Evolutionary conservation across 768 basidiomycete species (phyloP).

Genomic region (Termitomyces bulborhizus): DNA sequence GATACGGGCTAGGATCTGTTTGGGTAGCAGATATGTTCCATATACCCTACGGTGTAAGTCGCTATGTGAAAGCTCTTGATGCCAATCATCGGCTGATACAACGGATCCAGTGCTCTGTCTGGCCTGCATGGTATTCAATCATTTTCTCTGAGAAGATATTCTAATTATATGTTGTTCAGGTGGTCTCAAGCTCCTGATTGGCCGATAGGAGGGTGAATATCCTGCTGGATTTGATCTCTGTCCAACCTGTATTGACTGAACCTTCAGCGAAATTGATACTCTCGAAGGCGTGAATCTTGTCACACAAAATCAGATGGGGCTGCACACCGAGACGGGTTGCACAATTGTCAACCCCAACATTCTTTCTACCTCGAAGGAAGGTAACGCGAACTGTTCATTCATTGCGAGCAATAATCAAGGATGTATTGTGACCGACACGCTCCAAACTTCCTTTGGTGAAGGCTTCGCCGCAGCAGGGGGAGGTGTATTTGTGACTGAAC

Average conservation of each 20-base stretch:
- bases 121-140: constrained; percentile 50
- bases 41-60: constrained; percentile 54
- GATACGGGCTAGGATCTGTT: constrained; percentile 52
- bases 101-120: constrained; percentile 53
- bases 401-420: constrained; percentile 51
- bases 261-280: constrained; percentile 61
- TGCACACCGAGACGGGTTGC: constrained; percentile 66
- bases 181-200: constrained; percentile 53
- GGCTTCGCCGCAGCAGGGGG: constrained; percentile 63
- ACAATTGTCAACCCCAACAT: constrained; percentile 42
- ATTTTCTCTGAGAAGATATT: not conserved
- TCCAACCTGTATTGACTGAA: not conserved
- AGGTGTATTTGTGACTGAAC: constrained; percentile 73
- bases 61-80: not conserved
- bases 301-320: constrained; percentile 56
- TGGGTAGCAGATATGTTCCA: constrained; percentile 64
- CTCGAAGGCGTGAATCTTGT: constrained; percentile 76
- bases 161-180: constrained; percentile 13
- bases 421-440: constrained; percentile 55
- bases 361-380: constrained; percentile 41
- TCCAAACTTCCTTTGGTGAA: constrained; percentile 52
- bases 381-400: constrained; percentile 56
- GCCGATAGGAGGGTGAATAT: constrained; percentile 52
- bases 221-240: not conserved
- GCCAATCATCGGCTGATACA: not conserved